Percentiles rank a stretch among this genome's conserved stretches.
These are phyloP conservation scores for Neoarthrinium moseri DNA, from an alignment of 2,329 filamentous ascomycete genomes.

Conservation along the genomic window DNA sequence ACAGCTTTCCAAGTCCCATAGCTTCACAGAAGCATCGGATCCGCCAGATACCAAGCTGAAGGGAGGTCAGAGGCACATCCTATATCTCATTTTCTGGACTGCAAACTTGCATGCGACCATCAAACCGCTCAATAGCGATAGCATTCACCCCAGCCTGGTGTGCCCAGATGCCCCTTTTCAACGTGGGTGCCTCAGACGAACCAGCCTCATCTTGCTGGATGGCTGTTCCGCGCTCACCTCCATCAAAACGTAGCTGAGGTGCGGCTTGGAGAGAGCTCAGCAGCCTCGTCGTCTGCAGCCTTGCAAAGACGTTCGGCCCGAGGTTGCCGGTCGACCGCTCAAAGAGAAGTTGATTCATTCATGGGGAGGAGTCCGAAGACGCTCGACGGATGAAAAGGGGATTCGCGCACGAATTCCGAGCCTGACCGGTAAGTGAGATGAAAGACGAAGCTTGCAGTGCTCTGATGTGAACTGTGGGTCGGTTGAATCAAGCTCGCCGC, in stretches of 20 bases:
- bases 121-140: slow-evolving; percentile 77
- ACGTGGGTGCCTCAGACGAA: slow-evolving; percentile 21
- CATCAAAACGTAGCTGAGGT: slow-evolving; percentile 69
- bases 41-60: slow-evolving; percentile 77
- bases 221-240: slow-evolving; percentile 43
- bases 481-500: no score
- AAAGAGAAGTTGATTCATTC: slow-evolving; percentile 76
- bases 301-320: slow-evolving; percentile 61
- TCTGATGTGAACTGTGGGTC: no score
- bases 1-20: slow-evolving; percentile 80
- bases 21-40: slow-evolving; percentile 76
- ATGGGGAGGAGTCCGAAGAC: slow-evolving; percentile 35
- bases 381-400: no score
- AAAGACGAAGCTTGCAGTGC: no score
- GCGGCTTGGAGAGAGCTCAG: slow-evolving; percentile 68
- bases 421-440: no score
- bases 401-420: no score
- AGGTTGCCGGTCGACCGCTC: slow-evolving; percentile 72
- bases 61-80: not conserved
- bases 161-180: slow-evolving; percentile 51
- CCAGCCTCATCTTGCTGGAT: slow-evolving; percentile 23
- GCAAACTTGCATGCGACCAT: slow-evolving; percentile 66
- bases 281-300: slow-evolving; percentile 63
- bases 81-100: not conserved
- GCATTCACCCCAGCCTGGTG: slow-evolving; percentile 79